These are phyloP conservation scores for Coemansia sp. DNA, from an alignment of 192 early-diverging fungal species.

Conservation along the genomic window DNA sequence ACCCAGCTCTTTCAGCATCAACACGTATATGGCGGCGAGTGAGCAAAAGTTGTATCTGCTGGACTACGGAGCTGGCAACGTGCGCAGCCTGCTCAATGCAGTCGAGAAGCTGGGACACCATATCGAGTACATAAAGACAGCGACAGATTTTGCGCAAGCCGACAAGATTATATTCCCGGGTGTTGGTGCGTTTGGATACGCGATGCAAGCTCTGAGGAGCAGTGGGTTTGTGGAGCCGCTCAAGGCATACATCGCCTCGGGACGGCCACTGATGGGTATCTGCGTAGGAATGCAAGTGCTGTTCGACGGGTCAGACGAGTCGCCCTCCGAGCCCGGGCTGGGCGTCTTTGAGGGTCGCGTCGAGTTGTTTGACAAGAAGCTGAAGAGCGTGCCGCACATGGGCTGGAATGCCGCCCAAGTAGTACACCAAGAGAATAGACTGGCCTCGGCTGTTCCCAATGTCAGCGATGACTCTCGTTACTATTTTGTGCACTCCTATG, in stretches of 20 bases:
- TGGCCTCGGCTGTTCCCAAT: slow-evolving; percentile 14
- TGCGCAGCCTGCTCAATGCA: slow-evolving; percentile 93
- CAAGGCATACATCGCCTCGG: slow-evolving; percentile 76
- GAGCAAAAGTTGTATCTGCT: slow-evolving; percentile 66
- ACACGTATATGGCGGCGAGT: not conserved
- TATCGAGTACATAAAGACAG: slow-evolving; percentile 69
- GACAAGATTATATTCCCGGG: slow-evolving; percentile 99
- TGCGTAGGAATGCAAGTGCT: slow-evolving; percentile 98
- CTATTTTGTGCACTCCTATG: slow-evolving; percentile 99
- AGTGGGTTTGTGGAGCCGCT: slow-evolving; percentile 82
- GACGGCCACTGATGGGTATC: slow-evolving; percentile 95
- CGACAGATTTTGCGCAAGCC: slow-evolving; percentile 83
- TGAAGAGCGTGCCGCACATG: slow-evolving; percentile 96
- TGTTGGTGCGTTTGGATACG: slow-evolving; percentile 94
- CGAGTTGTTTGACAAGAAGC: slow-evolving; percentile 59
- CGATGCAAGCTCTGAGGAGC: slow-evolving; percentile 70
- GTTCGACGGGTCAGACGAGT: slow-evolving; percentile 89
- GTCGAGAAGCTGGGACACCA: slow-evolving; percentile 85
- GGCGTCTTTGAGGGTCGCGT: slow-evolving; percentile 77
- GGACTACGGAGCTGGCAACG: slow-evolving; percentile 99
- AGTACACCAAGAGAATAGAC: slow-evolving; percentile 3
- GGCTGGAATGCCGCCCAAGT: slow-evolving; percentile 79
- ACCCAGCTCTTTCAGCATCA: not conserved
- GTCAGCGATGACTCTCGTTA: slow-evolving; percentile 62
- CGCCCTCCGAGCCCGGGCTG: slow-evolving; percentile 71